Base-by-base conservation (phyloP, 345 rosid species). In the Toxicodendron radicans region DNA sequence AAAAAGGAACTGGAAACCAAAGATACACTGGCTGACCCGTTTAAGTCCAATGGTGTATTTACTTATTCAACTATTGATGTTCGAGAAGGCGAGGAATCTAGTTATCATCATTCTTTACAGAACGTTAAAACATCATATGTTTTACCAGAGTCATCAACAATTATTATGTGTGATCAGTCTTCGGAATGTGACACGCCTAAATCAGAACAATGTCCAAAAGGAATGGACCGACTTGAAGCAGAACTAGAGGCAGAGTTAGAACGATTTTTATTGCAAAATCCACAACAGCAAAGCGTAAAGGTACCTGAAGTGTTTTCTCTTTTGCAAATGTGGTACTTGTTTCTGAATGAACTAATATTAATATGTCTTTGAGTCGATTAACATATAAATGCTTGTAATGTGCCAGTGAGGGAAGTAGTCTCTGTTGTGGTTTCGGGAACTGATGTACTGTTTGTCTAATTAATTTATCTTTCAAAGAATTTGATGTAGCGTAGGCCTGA, bases 171-270 rank as follows among this genome's bases (percentile, higher is more conserved):
- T 68, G 85, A 76, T 69, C 77, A 71, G 59, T 84, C 85, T 74
- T 64, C 66, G 66, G 72, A 53, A 18, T 81, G 66, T 24, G 80
- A 77, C 11, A 52, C 62, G 0, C 68, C 68, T 24, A 83, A 79
- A 51, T 71, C 35, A 30, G 82, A 73, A 21, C 83, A 80, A 73
- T 75, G 63, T 79, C 32, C 51, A 1, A 84, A 76, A 45, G 95
- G 84, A 60, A 88, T 85, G 86, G 83, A 85, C 74, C 81, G 72
- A 64, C 92, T 92, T 32, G 92, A 87, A 83, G 94, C 87, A 11
- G 96, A 94, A 82, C 91, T 94, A 27, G 86, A 89, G 83, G 89
- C 81, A 2, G 94, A 92, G 80, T 80, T 90, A 46, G 85, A 92
- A 66, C 84, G 73, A 64, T 79, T 92, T 72, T 66, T 49, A 59